Percentiles rank a stretch among this genome's conserved stretches.
Evolutionary conservation across 805 yeast genomes (phyloP).

Genomic region (Saccharomycopsis capsularis): DNA sequence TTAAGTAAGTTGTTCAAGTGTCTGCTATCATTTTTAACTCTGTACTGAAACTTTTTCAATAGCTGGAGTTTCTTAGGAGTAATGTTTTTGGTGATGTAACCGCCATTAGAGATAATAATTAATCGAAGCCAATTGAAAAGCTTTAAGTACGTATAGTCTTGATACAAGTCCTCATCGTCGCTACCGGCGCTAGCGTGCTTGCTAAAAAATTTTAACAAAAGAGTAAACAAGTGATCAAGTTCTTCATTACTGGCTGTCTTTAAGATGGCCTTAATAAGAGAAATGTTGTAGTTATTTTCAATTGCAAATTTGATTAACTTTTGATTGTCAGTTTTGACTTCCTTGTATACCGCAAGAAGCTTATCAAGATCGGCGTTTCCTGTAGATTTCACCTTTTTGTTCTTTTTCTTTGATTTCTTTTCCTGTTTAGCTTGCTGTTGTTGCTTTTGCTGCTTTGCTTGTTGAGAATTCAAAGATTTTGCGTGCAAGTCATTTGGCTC

Average conservation of each 20-base stretch:
- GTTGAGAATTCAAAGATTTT: background rate
- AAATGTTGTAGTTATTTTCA: slow-evolving; percentile 6
- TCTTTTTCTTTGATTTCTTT: background rate
- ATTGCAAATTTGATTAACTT: slow-evolving; percentile 9
- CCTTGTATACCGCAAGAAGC: slow-evolving; percentile 6
- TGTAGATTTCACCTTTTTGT: background rate
- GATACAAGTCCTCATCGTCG: slow-evolving; percentile 1
- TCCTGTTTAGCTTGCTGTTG: background rate
- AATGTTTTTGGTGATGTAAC: slow-evolving; percentile 6
- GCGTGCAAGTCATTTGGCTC: background rate
- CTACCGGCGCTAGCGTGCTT: background rate
- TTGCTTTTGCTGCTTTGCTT: background rate
- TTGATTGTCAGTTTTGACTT: background rate
- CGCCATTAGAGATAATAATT: slow-evolving; percentile 16
- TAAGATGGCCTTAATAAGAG: slow-evolving; percentile 15
- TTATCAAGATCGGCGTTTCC: slow-evolving; percentile 12
- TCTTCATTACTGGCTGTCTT: slow-evolving; percentile 16
- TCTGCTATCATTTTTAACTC: slow-evolving; percentile 3
- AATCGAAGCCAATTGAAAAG: slow-evolving; percentile 19
- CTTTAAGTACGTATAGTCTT: slow-evolving; percentile 6
- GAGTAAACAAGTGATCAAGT: slow-evolving; percentile 9
- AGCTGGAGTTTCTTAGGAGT: slow-evolving; percentile 6
- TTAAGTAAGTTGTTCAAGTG: slow-evolving; percentile 13
- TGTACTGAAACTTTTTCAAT: slow-evolving; percentile 12
- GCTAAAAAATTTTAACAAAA: slow-evolving; percentile 5